Evolutionary conservation across 129 eudicot genomes (phyloP).

Genomic region (Escallonia rubra): DNA sequence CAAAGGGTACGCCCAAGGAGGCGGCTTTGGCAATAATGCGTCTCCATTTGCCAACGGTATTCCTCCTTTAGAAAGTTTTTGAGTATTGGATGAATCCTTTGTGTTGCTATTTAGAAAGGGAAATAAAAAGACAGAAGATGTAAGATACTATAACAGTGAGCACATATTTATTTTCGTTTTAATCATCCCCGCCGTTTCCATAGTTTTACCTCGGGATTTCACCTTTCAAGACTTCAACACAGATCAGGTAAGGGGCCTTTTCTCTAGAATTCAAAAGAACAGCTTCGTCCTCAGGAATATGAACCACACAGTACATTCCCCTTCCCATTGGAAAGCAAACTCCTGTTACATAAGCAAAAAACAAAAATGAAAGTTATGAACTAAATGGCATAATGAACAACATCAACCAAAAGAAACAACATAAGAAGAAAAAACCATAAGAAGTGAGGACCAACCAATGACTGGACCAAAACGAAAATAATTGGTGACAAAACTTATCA

Average conservation of each 20-base stretch:
- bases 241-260: slow-evolving; percentile 93
- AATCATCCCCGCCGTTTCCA: no score
- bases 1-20: slow-evolving; percentile 98
- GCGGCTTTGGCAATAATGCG: slow-evolving; percentile 92
- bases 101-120: slow-evolving; percentile 37
- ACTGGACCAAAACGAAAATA: background rate
- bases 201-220: slow-evolving; percentile 60
- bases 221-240: slow-evolving; percentile 86
- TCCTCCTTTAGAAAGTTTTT: slow-evolving; percentile 87
- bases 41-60: slow-evolving; percentile 96
- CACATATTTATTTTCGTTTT: no score
- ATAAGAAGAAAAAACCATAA: slow-evolving; percentile 8
- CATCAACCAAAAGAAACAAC: slow-evolving; percentile 1
- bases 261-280: slow-evolving; percentile 95
- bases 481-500: background rate
- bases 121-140: background rate
- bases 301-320: slow-evolving; percentile 91
- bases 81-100: slow-evolving; percentile 62
- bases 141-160: background rate
- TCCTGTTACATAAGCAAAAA: slow-evolving; percentile 36
- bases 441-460: slow-evolving; percentile 10
- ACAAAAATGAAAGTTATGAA: slow-evolving; percentile 11
- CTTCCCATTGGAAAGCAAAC: slow-evolving; percentile 96
- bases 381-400: slow-evolving; percentile 1
- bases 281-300: slow-evolving; percentile 98